Evolutionary conservation across 441 rosid species (phyloP).

Genomic region (Capsella rubella): DNA sequence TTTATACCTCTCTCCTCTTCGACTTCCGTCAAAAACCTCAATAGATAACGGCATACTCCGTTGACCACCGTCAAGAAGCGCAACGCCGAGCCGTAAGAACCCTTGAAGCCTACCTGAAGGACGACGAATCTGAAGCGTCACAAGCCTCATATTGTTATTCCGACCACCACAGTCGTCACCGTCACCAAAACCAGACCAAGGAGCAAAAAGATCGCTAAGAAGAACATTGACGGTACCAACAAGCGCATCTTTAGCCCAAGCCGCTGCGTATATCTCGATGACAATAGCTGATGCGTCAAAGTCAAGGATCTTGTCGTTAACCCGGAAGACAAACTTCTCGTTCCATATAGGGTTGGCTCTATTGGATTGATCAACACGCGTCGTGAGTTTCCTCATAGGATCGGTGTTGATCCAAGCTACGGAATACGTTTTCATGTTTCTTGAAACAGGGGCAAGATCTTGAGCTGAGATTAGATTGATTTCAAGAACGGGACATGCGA

Average conservation of each 20-base stretch:
- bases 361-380: constrained; percentile 60
- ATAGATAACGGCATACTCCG: constrained; percentile 81
- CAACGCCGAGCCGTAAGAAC: constrained; percentile 73
- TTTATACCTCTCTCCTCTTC: constrained; percentile 1
- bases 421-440: constrained; percentile 83
- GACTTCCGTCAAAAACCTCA: constrained; percentile 52
- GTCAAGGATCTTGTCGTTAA: constrained; percentile 66
- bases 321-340: constrained; percentile 76
- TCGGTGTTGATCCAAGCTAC: constrained; percentile 65
- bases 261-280: constrained; percentile 83
- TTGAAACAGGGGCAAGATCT: constrained; percentile 72
- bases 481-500: constrained; percentile 68
- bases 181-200: constrained; percentile 47
- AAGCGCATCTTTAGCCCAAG: constrained; percentile 83
- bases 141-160: constrained; percentile 56
- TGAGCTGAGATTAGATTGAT: constrained; percentile 78
- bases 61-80: constrained; percentile 70
- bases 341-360: constrained; percentile 64
- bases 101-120: constrained; percentile 94
- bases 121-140: constrained; percentile 82
- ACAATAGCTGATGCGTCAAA: constrained; percentile 64
- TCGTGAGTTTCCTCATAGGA: constrained; percentile 56
- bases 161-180: constrained; percentile 42
- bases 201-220: constrained; percentile 60
- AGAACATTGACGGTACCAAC: constrained; percentile 76